A percentile compares a stretch with the other conserved stretches of the same genome.
These are phyloP conservation scores for Suillus spraguei DNA, from an alignment of 768 basidiomycete species.

Conservation along the genomic window DNA sequence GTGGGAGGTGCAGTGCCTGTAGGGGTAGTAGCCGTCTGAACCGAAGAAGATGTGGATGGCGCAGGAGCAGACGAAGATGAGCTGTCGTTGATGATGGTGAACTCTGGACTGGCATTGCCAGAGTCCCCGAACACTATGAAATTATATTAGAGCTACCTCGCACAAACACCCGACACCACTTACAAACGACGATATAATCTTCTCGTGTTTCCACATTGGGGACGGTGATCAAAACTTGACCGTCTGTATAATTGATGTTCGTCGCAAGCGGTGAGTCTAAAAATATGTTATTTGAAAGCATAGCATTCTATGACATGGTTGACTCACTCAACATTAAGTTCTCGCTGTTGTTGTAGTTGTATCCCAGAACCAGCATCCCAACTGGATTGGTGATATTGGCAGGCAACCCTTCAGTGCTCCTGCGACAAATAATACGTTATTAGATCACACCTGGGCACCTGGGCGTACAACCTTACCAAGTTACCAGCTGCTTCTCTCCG, in stretches of 20 bases:
- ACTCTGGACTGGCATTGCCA: slow-evolving; percentile 42
- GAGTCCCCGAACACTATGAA: slow-evolving; percentile 42
- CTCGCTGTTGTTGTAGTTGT: slow-evolving; percentile 30
- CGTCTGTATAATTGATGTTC: slow-evolving; percentile 33
- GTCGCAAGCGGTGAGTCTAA: slow-evolving; percentile 39
- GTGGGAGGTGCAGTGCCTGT: too few relatives aligned
- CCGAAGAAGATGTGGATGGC: slow-evolving; percentile 13
- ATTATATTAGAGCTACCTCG: slow-evolving; percentile 7
- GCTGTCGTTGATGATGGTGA: slow-evolving; percentile 58
- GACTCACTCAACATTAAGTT: slow-evolving; percentile 33
- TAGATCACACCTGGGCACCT: slow-evolving; percentile 38
- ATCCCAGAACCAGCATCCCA: slow-evolving; percentile 34
- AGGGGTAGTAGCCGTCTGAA: slow-evolving; percentile 1
- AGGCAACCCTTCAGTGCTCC: slow-evolving; percentile 27
- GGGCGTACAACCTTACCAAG: slow-evolving; percentile 42
- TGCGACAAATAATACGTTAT: slow-evolving; percentile 43
- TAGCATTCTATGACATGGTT: background rate
- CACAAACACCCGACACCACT: slow-evolving; percentile 18
- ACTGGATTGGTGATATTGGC: slow-evolving; percentile 30
- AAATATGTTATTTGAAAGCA: slow-evolving; percentile 18
- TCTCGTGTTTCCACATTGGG: slow-evolving; percentile 34
- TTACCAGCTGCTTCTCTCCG: slow-evolving; percentile 47
- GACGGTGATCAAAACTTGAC: slow-evolving; percentile 36
- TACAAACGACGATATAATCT: slow-evolving; percentile 41
- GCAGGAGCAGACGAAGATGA: slow-evolving; percentile 39